Evolutionary conservation across 2,329 filamentous ascomycete genomes (phyloP), one percentile per base, ranked within the genome.

Genomic region (Neodidymelliopsis sp.): DNA sequence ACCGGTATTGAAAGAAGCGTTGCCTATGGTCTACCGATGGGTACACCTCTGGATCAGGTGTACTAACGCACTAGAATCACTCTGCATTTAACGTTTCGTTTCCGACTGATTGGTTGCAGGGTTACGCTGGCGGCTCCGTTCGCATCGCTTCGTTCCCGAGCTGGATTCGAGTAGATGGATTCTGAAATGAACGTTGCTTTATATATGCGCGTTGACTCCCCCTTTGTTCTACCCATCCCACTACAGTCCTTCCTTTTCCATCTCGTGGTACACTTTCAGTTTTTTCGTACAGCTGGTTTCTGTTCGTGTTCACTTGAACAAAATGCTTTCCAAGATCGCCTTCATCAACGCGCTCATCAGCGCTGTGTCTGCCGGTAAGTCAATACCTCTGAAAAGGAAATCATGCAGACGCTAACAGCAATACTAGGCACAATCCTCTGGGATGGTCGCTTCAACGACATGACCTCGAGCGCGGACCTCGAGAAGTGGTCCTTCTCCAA

Each of bases 391-490:
- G 20, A 13, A 1, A 3, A 4, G 16, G 2, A 2, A 5, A 4
- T 2, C 15, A 11, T 1, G 15, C 18, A 18, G 4, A 4, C 13
- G 13, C 45, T 43, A 4, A 53, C 33, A 27, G 23, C 15, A 10
- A 33, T 4, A 4, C 62, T 66, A 59, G 77, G 76, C 42, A 77
- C 76, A 2, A 75, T 83, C 33, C 67, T 85, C 10, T 88, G 85
- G 85, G 84, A 87, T 67, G 85, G 85, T 27, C 81, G 84, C 33
- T 84, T 87, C 76, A 87, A 87, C 70, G 79, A 83, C 55, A 74
- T 84, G 58, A 72, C 75, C 11, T 76, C 80, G 9, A 78, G 78
- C 35, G 62, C 76, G 4, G 84, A 86, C 65, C 77, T 88, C 27
- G 73, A 77, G 59, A 78, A 79, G 29, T 87, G 85, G 85, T 84